Conservation (phyloP, 176 grass and related monocot genomes). For the Aechmea fasciata region DNA sequence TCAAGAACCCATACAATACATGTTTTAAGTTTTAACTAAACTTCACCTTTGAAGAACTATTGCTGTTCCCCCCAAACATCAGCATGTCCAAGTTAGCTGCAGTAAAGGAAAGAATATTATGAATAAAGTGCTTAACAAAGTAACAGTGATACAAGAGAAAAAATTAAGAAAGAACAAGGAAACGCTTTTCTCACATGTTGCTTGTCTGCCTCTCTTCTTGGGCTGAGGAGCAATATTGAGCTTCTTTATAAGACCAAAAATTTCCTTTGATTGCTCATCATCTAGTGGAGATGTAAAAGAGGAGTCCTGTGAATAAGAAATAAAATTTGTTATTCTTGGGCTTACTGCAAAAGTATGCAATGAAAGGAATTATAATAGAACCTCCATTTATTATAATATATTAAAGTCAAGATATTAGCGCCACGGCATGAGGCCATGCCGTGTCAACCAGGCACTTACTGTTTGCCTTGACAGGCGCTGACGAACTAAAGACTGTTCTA, state of each 20-base stretch:
- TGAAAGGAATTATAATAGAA: too few relatives aligned
- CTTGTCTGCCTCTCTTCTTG: conserved; percentile 57
- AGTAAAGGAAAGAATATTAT: conserved; percentile 23
- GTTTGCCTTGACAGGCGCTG: conserved; percentile 45
- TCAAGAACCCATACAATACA: too few relatives aligned
- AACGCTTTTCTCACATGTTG: conserved; percentile 35
- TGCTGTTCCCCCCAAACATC: conserved; percentile 36
- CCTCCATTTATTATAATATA: too few relatives aligned
- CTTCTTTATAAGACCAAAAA: conserved; percentile 97
- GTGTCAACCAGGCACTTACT: conserved; percentile 30
- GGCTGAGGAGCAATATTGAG: conserved; percentile 71
- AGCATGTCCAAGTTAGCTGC: conserved; percentile 64
- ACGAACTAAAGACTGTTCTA: conserved; percentile 55
- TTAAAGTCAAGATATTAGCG: too few relatives aligned
- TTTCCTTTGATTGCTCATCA: conserved; percentile 71
- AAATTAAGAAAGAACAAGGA: conserved; percentile 10
- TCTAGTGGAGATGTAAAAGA: conserved; percentile 52
- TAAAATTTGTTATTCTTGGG: conserved; percentile 3
- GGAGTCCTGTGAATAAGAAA: conserved; percentile 29
- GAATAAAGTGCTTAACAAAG: conserved; percentile 2
- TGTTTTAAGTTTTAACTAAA: conserved; percentile 10
- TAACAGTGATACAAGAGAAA: neutral
- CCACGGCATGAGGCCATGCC: too few relatives aligned
- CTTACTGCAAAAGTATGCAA: conserved; percentile 3
- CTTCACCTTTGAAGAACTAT: conserved; percentile 62